A percentile compares a stretch with the other conserved stretches of the same genome.
phyloP scores from a whole-genome alignment of 805 yeast species.

The Myxozyma nipponensis region DNA sequence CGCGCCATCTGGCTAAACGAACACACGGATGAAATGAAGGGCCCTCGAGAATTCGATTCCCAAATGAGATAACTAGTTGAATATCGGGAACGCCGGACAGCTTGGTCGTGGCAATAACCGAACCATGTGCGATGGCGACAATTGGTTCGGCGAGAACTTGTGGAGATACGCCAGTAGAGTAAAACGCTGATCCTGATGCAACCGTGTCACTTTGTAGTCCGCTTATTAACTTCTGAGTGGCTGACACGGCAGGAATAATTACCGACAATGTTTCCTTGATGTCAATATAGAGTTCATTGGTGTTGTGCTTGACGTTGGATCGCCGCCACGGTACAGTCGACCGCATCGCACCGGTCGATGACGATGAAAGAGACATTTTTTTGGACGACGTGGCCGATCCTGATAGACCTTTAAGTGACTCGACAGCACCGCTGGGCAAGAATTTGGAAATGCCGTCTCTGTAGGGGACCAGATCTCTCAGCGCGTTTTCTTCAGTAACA shows the following conservation, averaged over 20 bases:
- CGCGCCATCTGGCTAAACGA: slow-evolving; percentile 50
- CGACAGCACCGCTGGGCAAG: slow-evolving; percentile 36
- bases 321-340: slow-evolving; percentile 72
- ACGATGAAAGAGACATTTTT: slow-evolving; percentile 1
- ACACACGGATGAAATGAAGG: slow-evolving; percentile 75
- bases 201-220: slow-evolving; percentile 3
- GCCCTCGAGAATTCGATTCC: slow-evolving; percentile 18
- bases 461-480: slow-evolving; percentile 67
- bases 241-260: slow-evolving; percentile 24
- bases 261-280: slow-evolving; percentile 51
- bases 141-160: slow-evolving; percentile 30
- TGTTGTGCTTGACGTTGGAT: slow-evolving; percentile 62
- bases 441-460: slow-evolving; percentile 54
- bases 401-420: slow-evolving; percentile 23
- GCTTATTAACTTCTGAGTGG: slow-evolving; percentile 17
- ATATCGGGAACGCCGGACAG: slow-evolving; percentile 77
- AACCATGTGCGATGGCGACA: slow-evolving; percentile 51
- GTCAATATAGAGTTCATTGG: slow-evolving; percentile 85
- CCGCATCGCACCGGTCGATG: slow-evolving; percentile 17
- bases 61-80: slow-evolving; percentile 47
- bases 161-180: slow-evolving; percentile 21
- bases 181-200: slow-evolving; percentile 31
- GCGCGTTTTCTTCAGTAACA: slow-evolving; percentile 63
- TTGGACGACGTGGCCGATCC: slow-evolving; percentile 12
- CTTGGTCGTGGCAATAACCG: slow-evolving; percentile 58